Base-by-base conservation (phyloP, 352 stramenopile species). In the Phytophthora idaei region DNA sequence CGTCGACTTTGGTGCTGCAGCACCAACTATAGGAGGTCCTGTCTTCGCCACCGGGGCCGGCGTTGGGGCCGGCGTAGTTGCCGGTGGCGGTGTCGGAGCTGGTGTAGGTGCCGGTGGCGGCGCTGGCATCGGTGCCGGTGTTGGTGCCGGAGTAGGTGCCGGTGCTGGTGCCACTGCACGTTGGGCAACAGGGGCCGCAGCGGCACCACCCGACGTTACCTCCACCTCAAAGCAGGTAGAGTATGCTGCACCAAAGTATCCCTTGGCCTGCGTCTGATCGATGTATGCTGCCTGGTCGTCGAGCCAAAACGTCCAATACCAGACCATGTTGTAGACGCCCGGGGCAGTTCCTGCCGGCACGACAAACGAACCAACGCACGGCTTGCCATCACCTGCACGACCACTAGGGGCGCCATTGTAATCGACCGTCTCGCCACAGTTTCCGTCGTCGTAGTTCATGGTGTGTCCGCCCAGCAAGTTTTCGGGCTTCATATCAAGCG, bases 301-400 rank as follows among this genome's bases (percentile, higher is more conserved):
- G 3, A 87, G 56, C 65, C 83, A 90, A 63, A 87, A 90, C 45
- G 79, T 87, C 82, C 82, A 90, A 58, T 84, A 89, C 82, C 82
- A 90, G 6, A 90, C 82, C 64, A 89, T 80, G 31, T 80, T 82
- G 65, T 88, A 90, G 39, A 83, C 66, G 9, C 82, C 82, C 0
- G 80, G 65, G 3, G 73, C 17, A 0, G 78, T 87, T 17, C 77
- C 77, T 8, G 46, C 50, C 1, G 82, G 80, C 41, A 89, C 72
- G 31, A 62, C 69, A 51, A 90, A 90, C 17, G 69, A 68, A 5
- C 82, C 77, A n/a, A 90, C 69, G 37, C 82, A 90, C 3, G 82
- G 82, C 58, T 84, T 84, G 34, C 78, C 80, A 39, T 90, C 80
- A 6, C 82, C 82, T 3, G 77, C 82, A 25, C 82, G 80, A 0